These are phyloP conservation scores for Aspergillus fumigatiaffinis DNA, from an alignment of 2,329 filamentous ascomycete genomes.

Conservation along the genomic window DNA sequence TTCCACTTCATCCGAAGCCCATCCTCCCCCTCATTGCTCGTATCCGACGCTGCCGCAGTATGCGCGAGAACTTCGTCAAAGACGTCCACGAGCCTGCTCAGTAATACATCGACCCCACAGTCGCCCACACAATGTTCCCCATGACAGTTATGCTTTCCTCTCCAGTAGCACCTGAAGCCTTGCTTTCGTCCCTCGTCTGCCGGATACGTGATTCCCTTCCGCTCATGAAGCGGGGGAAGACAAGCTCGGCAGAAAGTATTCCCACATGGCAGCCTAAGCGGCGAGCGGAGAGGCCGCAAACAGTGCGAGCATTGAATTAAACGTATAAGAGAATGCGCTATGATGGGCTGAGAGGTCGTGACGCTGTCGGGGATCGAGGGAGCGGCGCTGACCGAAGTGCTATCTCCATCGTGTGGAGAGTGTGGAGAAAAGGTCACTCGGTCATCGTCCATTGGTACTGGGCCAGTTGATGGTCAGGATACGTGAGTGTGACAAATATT, in stretches of 20 bases:
- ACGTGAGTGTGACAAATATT: not conserved
- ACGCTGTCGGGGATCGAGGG: not conserved
- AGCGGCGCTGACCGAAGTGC: not conserved
- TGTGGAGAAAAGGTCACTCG: not conserved
- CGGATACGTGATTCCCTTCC: conserved; percentile 74
- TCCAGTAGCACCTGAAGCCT: conserved; percentile 69
- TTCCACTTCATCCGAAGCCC: conserved; percentile 23
- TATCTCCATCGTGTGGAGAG: not conserved
- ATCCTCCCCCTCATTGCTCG: conserved; percentile 15
- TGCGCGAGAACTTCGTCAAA: conserved; percentile 41
- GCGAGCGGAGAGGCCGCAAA: conserved; percentile 62
- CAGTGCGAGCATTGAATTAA: conserved; percentile 76
- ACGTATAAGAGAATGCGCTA: conserved; percentile 60
- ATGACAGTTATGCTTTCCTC: conserved; percentile 48
- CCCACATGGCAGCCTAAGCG: conserved; percentile 77
- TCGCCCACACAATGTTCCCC: conserved; percentile 73
- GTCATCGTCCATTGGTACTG: not conserved
- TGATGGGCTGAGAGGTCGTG: not conserved
- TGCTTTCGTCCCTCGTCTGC: conserved; percentile 61
- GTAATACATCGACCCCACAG: conserved; percentile 70
- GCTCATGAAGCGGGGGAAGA: conserved; percentile 61
- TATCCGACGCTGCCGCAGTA: not conserved
- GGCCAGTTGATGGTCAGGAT: not conserved
- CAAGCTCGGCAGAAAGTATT: conserved; percentile 72
- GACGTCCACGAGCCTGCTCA: conserved; percentile 66